Conservation (phyloP, 768 basidiomycete species). For the Lepiota subincarnata region DNA sequence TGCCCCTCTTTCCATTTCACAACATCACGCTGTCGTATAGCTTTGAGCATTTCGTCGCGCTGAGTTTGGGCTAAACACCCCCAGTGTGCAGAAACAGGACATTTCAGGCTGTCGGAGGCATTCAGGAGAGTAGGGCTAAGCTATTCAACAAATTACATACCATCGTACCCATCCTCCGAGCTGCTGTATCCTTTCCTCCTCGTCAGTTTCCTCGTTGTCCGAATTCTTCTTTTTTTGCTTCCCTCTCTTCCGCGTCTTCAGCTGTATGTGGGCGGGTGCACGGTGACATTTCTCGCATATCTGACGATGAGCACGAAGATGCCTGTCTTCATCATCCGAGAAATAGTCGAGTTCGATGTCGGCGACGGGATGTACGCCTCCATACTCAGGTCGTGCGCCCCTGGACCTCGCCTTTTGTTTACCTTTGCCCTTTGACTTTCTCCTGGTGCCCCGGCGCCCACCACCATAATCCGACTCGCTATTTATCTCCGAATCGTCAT, state of each 20-base stretch:
- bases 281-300: conserved; percentile 72
- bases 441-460: conserved; percentile 10
- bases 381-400: conserved; percentile 37
- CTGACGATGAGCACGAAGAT: conserved; percentile 55
- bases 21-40: conserved; percentile 51
- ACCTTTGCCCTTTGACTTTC: conserved; percentile 9
- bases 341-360: conserved; percentile 43
- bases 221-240: conserved; percentile 40
- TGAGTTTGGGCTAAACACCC: conserved; percentile 61
- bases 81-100: conserved; percentile 77
- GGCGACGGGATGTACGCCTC: conserved; percentile 36
- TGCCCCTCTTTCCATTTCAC: conserved; percentile 31
- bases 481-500: conserved; percentile 14
- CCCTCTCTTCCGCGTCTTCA: conserved; percentile 34
- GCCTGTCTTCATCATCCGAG: conserved; percentile 53
- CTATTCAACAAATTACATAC: conserved; percentile 33
- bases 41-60: conserved; percentile 69
- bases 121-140: neutral
- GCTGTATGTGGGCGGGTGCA: conserved; percentile 51
- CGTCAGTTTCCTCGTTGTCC: conserved; percentile 43
- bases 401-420: conserved; percentile 24
- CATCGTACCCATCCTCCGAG: conserved; percentile 86
- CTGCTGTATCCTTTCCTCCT: conserved; percentile 45
- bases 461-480: conserved; percentile 12
- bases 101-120: conserved; percentile 56